These are phyloP conservation scores for Phytophthora crassamura DNA, from an alignment of 352 stramenopile species.

Conservation along the genomic window DNA sequence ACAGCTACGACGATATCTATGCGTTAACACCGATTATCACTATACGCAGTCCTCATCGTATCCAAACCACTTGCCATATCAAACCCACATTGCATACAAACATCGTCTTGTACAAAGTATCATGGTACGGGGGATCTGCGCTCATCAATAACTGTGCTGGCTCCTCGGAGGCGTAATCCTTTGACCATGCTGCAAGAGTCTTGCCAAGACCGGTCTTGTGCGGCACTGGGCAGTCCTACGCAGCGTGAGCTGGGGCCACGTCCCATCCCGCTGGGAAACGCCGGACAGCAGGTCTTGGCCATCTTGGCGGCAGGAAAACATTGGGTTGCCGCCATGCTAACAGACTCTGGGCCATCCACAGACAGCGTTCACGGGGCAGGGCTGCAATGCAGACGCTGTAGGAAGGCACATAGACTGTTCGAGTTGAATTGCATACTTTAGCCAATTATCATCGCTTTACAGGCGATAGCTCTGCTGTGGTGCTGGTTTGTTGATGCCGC, in stretches of 20 bases:
- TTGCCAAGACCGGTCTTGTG: no score
- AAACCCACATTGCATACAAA: no score
- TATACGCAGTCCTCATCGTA: no score
- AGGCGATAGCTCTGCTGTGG: conserved; percentile 10
- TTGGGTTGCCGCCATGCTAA: conserved; percentile 5
- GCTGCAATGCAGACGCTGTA: conserved; percentile 3
- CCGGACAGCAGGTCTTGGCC: neutral
- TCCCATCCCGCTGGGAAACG: conserved; percentile 22
- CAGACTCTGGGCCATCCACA: conserved; percentile 10
- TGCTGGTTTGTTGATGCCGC: conserved; percentile 13
- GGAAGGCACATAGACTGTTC: conserved; percentile 32
- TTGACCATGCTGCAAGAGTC: no score
- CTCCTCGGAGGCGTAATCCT: no score
- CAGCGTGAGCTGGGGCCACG: neutral
- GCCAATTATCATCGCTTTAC: conserved; percentile 39
- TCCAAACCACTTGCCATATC: no score
- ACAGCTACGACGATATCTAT: no score
- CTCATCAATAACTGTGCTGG: no score
- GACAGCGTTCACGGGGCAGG: neutral
- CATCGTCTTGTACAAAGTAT: no score
- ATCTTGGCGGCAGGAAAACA: conserved; percentile 14
- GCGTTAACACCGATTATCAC: no score
- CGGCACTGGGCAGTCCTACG: no score
- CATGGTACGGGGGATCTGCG: no score
- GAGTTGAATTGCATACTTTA: conserved; percentile 44